phyloP scores from a whole-genome alignment of 1,284 basidiomycete species.

The Rhodotorula sp. region DNA sequence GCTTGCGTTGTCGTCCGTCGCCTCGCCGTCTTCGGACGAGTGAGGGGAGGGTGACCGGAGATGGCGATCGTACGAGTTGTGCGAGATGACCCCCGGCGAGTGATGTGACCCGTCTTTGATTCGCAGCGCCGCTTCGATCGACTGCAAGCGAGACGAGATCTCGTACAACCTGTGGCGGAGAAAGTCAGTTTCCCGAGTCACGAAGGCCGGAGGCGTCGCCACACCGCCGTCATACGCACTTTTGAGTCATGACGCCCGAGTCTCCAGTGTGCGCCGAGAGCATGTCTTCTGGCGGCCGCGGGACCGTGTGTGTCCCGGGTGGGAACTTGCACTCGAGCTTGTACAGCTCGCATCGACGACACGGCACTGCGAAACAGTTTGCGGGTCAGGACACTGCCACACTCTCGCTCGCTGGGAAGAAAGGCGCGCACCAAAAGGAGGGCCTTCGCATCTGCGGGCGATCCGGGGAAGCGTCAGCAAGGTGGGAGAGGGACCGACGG shows the following conservation, averaged over 20 bases:
- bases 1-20: conserved; percentile 18
- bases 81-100: conserved; percentile 10
- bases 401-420: background rate
- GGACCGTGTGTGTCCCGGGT: conserved; percentile 24
- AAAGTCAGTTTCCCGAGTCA: background rate
- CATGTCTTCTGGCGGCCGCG: conserved; percentile 13
- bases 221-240: conserved; percentile 7
- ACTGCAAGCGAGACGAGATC: conserved; percentile 34
- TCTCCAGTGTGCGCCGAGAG: background rate
- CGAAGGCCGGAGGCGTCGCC: too few species aligned
- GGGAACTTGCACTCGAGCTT: conserved; percentile 41
- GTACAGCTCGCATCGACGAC: conserved; percentile 40
- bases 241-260: conserved; percentile 13
- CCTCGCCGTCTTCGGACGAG: conserved; percentile 28
- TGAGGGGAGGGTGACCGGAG: conserved; percentile 15
- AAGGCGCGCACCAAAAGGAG: conserved; percentile 16
- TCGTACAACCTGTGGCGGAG: conserved; percentile 26
- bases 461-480: background rate
- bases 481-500: too few species aligned
- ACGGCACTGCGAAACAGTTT: conserved; percentile 25
- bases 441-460: conserved; percentile 14
- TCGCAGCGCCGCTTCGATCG: conserved; percentile 38
- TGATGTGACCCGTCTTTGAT: conserved; percentile 4
- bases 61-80: conserved; percentile 2
- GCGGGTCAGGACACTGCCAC: background rate